These are phyloP conservation scores for Phialemoniopsis sp. DNA, from an alignment of 2,329 filamentous ascomycete species.

Conservation along the genomic window DNA sequence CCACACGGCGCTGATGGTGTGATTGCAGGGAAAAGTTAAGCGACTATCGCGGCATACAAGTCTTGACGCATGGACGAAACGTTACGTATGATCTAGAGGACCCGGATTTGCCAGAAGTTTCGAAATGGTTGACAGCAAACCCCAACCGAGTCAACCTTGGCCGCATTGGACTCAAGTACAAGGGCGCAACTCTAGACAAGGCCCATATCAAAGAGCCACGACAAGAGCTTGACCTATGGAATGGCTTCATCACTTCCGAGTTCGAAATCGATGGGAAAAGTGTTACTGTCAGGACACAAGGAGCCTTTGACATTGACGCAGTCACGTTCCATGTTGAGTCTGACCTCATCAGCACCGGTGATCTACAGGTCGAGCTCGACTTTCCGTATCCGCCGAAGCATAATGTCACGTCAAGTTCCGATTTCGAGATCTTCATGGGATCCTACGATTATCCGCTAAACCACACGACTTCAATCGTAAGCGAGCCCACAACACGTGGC, in stretches of 20 bases:
- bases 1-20: background rate
- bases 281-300: conserved; percentile 28
- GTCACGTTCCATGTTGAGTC: conserved; percentile 31
- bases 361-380: conserved; percentile 32
- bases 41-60: conserved; percentile 26
- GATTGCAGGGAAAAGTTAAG: conserved; percentile 15
- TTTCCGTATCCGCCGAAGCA: conserved; percentile 37
- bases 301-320: conserved; percentile 31
- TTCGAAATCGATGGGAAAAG: conserved; percentile 23
- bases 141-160: conserved; percentile 39
- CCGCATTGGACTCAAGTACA: conserved; percentile 33
- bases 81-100: conserved; percentile 32
- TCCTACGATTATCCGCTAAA: conserved; percentile 31
- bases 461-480: conserved; percentile 26
- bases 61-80: conserved; percentile 27
- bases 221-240: conserved; percentile 31
- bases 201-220: conserved; percentile 18
- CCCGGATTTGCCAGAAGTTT: conserved; percentile 26
- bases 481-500: conserved; percentile 4
- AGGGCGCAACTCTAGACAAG: conserved; percentile 20
- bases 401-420: conserved; percentile 30
- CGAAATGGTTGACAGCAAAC: conserved; percentile 49
- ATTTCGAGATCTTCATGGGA: conserved; percentile 38
- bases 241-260: conserved; percentile 29
- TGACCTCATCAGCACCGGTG: conserved; percentile 21